Percentiles rank a stretch among this genome's conserved stretches.
These are phyloP conservation scores for Pythium aristosporum DNA, from an alignment of 352 stramenopile genomes.

Conservation along the genomic window DNA sequence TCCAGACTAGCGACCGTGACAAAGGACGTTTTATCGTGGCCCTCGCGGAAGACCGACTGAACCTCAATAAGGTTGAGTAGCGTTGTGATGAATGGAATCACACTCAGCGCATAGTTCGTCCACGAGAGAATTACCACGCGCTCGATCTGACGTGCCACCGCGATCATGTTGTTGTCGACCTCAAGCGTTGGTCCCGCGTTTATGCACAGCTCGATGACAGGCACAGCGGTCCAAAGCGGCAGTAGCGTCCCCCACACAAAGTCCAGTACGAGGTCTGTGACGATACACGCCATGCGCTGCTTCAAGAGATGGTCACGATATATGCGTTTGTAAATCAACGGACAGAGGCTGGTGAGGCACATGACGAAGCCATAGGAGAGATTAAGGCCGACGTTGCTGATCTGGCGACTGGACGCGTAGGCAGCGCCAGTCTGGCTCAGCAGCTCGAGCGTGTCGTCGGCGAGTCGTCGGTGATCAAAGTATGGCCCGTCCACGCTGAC, in stretches of 20 bases:
- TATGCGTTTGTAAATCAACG: background rate
- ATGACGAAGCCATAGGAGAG: slow-evolving; percentile 13
- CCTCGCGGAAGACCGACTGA: too few species aligned
- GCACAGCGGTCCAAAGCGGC: slow-evolving; percentile 25
- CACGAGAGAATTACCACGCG: slow-evolving; percentile 18
- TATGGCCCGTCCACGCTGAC: slow-evolving; percentile 18
- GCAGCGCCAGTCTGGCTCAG: slow-evolving; percentile 8
- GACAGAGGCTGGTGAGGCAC: slow-evolving; percentile 11
- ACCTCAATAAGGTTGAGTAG: slow-evolving; percentile 1
- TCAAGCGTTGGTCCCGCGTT: background rate
- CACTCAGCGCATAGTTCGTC: slow-evolving; percentile 6
- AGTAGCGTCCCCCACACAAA: slow-evolving; percentile 20
- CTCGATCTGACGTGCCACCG: slow-evolving; percentile 3
- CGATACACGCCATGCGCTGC: slow-evolving; percentile 6
- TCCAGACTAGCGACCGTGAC: too few species aligned
- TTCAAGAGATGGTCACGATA: background rate
- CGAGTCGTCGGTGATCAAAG: slow-evolving; percentile 14
- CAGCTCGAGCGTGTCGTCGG: slow-evolving; percentile 9
- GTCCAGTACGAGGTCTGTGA: slow-evolving; percentile 11
- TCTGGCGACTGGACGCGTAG: slow-evolving; percentile 6
- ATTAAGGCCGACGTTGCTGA: slow-evolving; percentile 17
- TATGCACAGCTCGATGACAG: slow-evolving; percentile 8
- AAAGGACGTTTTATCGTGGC: too few species aligned
- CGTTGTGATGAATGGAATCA: slow-evolving; percentile 13
- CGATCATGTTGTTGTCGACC: slow-evolving; percentile 1